Evolutionary conservation across 345 rosid genomes (phyloP), one percentile per base, ranked within the genome.

Genomic region (Moringa oleifera): DNA sequence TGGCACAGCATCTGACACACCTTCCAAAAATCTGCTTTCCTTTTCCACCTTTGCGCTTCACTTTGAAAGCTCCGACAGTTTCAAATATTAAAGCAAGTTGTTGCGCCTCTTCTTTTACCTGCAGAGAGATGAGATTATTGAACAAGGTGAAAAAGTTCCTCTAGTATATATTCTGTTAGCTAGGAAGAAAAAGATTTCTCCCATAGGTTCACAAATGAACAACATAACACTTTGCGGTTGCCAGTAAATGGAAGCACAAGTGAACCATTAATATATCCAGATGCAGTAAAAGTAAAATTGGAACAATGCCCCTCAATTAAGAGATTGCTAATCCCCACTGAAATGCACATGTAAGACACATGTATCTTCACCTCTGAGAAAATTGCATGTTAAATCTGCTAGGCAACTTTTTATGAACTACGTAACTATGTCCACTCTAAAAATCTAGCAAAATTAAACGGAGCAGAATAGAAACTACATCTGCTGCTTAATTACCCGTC

Each of bases 71-170:
- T 64, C 97, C 98, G 66, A 88, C 85, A 18, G 92, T 88, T 81
- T 93, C 86, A 66, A 90, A 88, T n/a, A 90, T 67, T 25, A 75
- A 37, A 25, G 92, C 97, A 55, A 93, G 83, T 72, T 93, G 92
- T 50, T 79, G 80, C 13, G 97, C 97, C 70, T 88, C 98, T 75
- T 93, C 98, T 85, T 86, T 88, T 63, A 93, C 97, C 98, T 93
- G 73, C 21, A 66, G 60, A 74, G 56, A 53, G 51, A 16, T 45
- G 60, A 20, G 54, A 33, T 59, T 50, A 49, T 33, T 25, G 3
- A 58, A 64, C 41, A 36, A 0, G 18, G 15, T 20, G 18, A 20
- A 53, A 3, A 7, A 41, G 6, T 41, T 11, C 17, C 13, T 15
- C 13, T 15, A 41, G 47, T 4, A 41, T 5, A 41, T 1, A 15